Evolutionary conservation across 305 asterid species (phyloP), one percentile per base, ranked within the genome.

Genomic region (Fraxinus floribunda): DNA sequence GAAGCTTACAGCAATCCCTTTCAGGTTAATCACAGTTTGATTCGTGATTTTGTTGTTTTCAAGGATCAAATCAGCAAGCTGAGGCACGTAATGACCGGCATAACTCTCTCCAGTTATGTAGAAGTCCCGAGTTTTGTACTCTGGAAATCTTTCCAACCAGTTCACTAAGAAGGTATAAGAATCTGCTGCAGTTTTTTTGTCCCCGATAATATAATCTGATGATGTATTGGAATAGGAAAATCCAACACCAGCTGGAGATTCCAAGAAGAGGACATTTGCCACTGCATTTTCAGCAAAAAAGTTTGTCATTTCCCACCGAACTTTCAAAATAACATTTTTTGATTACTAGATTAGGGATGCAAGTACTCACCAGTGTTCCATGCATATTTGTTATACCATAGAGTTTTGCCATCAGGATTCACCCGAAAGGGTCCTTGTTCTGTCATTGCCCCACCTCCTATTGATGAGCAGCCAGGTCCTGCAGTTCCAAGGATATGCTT

Each of bases 181-280:
- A 82, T 91, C 92, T 0, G 76, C 77, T 11, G 92, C 94, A 22
- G 90, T 84, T 39, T 60, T 68, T 78, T 29, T 86, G 73, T 91
- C 91, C 1, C 91, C 89, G 4, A 80, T 85, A 5, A 36, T 55
- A 57, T 88, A 88, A 76, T 89, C 88, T 0, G 86, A 46, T 1
- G 88, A 39, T 1, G 76, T 86, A 74, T 88, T 89, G 36, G 93
- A 89, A 83, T 88, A 91, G 1, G 91, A 89, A 83, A 88, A 91
- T 77, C 92, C 92, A 36, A 89, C 91, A 0, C 89, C 91, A 3
- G 85, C 92, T 1, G 92, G 94, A 3, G 92, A 91, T 55, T 91
- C 91, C 73, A 91, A 77, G 88, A 88, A 91, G 18, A 91, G 44
- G 15, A 91, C 77, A 79, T 89, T 91, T 29, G 94, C 90, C 81